Base-by-base conservation (phyloP, 805 yeast genomes). In the Peterozyma toletana region DNA sequence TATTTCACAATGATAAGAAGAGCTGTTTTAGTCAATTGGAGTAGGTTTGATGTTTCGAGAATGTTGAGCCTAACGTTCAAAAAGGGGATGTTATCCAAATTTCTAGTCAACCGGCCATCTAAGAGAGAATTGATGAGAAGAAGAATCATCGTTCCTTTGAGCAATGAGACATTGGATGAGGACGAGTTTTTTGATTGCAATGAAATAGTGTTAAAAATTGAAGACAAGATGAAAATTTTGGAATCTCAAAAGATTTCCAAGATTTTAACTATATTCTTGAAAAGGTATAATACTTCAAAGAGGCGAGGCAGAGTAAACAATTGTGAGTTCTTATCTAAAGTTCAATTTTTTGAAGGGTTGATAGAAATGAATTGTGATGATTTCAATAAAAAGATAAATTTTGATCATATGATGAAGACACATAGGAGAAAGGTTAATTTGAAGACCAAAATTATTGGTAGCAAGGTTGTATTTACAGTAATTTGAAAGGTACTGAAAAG, bases 71-170 rank as follows among this genome's bases (percentile, higher is more conserved):
- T 33, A 38, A 39, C 15, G 27, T 33, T 41, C 36, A 47, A 34
- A 29, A 38, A 33, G 30, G 18, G 27, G 5, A 11, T 27, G n/a
- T 33, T 47, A 16, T 16, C 17, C 11, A 43, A 31, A 17, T 9
- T 39, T 14, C 29, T 47, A 9, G 9, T 29, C 3, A 21, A 35
- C 9, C 37, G 49, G 36, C 49, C 49, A 5, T 9, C 37, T 3
- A 37, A 33, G 13, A 4, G 11, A 11, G 45, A 40, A 3, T 30
- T 47, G 21, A 39, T 47, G 3, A n/a, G 13, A 33, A 30, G 41
- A 15, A 41, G 45, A 11, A 44, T 47, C n/a, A 14, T 47, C n/a
- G 41, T 43, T 30, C 44, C 43, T 13, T 30, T 35, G 13, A 36
- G 10, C 18, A 18, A 33, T 2, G 41, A 31, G 10, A 40, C 31